A percentile compares a stretch with the other conserved stretches of the same genome.
Conservation (phyloP, 805 yeast species). For the Metschnikowia lochheadii region DNA sequence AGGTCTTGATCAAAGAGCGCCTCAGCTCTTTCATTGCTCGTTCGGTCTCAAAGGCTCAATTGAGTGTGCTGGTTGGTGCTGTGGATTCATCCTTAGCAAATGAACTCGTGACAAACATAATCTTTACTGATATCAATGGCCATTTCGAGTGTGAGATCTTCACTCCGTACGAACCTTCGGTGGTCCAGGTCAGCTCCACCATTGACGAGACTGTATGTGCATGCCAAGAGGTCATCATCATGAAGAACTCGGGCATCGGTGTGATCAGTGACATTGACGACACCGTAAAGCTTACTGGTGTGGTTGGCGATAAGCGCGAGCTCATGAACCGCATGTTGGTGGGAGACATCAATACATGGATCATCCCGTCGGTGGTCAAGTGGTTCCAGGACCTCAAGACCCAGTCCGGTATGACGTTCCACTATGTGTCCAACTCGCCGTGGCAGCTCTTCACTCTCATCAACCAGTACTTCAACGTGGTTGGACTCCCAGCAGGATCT, state of each 20-base stretch:
- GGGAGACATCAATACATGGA: slow-evolving; percentile 61
- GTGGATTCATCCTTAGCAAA: slow-evolving; percentile 27
- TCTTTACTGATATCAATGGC: slow-evolving; percentile 63
- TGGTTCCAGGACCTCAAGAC: slow-evolving; percentile 59
- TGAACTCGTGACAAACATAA: slow-evolving; percentile 24
- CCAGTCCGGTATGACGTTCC: slow-evolving; percentile 56
- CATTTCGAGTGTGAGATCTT: slow-evolving; percentile 52
- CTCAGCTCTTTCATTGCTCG: slow-evolving; percentile 68
- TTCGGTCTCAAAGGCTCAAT: slow-evolving; percentile 53
- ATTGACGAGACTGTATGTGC: slow-evolving; percentile 46
- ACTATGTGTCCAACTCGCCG: slow-evolving; percentile 94
- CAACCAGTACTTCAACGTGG: slow-evolving; percentile 49
- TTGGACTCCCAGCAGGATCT: slow-evolving; percentile 72
- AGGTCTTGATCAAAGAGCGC: slow-evolving; percentile 56
- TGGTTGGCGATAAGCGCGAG: slow-evolving; percentile 80
- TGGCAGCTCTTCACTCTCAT: slow-evolving; percentile 76
- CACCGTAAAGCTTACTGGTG: slow-evolving; percentile 87
- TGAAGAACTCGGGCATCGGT: slow-evolving; percentile 52
- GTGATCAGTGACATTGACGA: slow-evolving; percentile 92
- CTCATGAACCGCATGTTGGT: slow-evolving; percentile 75
- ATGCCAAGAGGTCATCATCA: slow-evolving; percentile 42
- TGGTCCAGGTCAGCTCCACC: slow-evolving; percentile 47
- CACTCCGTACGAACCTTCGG: slow-evolving; percentile 59
- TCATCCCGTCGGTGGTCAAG: slow-evolving; percentile 64
- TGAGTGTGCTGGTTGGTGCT: slow-evolving; percentile 56